Evolutionary conservation across 2,329 filamentous ascomycete species (phyloP).

Genomic region (Parastagonospora nodorum): DNA sequence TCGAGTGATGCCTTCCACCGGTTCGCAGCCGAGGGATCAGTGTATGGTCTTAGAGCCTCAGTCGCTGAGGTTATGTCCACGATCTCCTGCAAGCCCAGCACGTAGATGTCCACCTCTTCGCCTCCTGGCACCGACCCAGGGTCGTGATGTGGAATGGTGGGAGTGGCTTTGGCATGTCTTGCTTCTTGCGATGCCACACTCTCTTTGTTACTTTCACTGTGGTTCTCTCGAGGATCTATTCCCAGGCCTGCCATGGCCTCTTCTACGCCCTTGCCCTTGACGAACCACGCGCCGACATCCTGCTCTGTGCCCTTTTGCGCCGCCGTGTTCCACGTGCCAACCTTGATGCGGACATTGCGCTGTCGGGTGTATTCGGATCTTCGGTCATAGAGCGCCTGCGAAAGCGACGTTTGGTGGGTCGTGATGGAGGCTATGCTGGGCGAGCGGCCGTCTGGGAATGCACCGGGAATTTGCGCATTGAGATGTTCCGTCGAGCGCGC

Average conservation of each 20-base stretch:
- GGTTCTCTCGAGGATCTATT: constrained; percentile 28
- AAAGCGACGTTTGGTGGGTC: constrained; percentile 54
- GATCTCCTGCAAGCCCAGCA: constrained; percentile 88
- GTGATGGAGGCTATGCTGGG: constrained; percentile 33
- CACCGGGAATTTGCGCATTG: constrained; percentile 55
- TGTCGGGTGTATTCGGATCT: constrained; percentile 78
- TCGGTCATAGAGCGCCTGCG: constrained; percentile 69
- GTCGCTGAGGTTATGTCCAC: constrained; percentile 81
- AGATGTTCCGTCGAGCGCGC: constrained; percentile 38
- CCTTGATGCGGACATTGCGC: constrained; percentile 78
- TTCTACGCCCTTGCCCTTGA: constrained; percentile 73
- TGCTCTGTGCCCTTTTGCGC: constrained; percentile 82
- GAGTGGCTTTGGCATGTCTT: constrained; percentile 48
- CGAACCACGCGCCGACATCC: constrained; percentile 88
- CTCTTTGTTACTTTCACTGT: constrained; percentile 46
- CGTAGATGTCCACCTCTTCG: constrained; percentile 84
- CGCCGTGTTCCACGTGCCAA: constrained; percentile 96
- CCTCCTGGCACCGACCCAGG: constrained; percentile 57
- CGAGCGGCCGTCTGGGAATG: constrained; percentile 48
- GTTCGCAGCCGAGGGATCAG: constrained; percentile 70
- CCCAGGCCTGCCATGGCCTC: constrained; percentile 63
- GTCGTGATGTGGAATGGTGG: constrained; percentile 54
- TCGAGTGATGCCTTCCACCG: constrained; percentile 82
- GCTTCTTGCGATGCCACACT: constrained; percentile 55
- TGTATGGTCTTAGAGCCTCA: constrained; percentile 77